Percentiles rank a stretch among this genome's conserved stretches.
Evolutionary conservation across 805 yeast species (phyloP).

Genomic region (Candida sonorensis): DNA sequence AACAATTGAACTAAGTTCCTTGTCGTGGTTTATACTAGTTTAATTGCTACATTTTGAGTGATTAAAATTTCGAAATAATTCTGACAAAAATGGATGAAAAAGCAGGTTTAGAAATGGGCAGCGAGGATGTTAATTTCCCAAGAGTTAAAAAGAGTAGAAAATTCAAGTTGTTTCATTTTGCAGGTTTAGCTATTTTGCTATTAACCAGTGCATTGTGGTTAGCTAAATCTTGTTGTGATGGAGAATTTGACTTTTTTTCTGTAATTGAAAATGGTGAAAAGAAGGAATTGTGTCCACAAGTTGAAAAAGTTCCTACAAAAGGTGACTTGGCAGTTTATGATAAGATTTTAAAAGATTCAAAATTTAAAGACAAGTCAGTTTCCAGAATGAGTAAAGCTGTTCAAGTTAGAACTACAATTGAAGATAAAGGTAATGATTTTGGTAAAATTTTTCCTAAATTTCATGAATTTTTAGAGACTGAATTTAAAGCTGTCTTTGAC

Average conservation of each 20-base stretch:
- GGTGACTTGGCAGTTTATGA: constrained; percentile 2
- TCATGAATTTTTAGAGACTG: constrained; percentile 43
- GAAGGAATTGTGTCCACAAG: constrained; percentile 1
- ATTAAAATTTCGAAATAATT: too few relatives aligned
- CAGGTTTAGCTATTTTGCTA: too few relatives aligned
- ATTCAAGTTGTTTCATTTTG: too few relatives aligned
- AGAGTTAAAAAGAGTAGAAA: too few relatives aligned
- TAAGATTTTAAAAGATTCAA: constrained; percentile 25
- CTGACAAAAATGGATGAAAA: too few relatives aligned
- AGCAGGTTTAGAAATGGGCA: too few relatives aligned
- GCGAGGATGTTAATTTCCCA: too few relatives aligned
- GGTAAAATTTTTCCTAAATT: constrained; percentile 37
- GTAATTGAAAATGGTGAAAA: too few relatives aligned
- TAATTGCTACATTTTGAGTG: too few relatives aligned
- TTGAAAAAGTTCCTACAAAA: not conserved
- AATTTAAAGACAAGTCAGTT: constrained; percentile 29
- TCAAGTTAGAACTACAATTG: constrained; percentile 39
- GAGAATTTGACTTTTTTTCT: not conserved
- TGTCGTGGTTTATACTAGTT: too few relatives aligned
- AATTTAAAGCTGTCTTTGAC: constrained; percentile 50
- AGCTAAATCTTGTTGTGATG: not conserved
- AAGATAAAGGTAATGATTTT: constrained; percentile 40
- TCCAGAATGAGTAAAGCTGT: constrained; percentile 40
- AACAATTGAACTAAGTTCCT: too few relatives aligned
- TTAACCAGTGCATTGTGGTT: too few relatives aligned